Evolutionary conservation across 192 early-diverging fungal species (phyloP), one percentile per base, ranked within the genome.

Genomic region (Coemansia interrupta): DNA sequence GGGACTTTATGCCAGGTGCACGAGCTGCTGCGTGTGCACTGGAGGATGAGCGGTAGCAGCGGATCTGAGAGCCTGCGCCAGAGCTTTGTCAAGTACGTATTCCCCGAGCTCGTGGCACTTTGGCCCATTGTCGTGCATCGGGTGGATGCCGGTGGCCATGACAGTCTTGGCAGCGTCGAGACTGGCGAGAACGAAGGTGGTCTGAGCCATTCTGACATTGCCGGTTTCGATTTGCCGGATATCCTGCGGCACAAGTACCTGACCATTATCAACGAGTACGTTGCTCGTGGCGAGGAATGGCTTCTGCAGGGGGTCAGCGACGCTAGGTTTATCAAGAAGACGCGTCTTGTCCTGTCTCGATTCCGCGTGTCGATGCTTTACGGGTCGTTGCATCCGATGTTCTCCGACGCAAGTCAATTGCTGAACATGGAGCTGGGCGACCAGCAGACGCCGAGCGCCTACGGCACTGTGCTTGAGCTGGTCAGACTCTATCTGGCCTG

Each of bases 1-100:
- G 93, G 93, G 12, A 59, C 71, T 47, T 71, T 92, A 32, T 72
- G 91, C 32, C 90, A 90, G 61, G 80, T 87, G 17, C 83, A 86
- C 56, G 83, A 85, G 60, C 68, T 95, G 24, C 52, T 93, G 23
- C 75, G 85, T 42, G 84, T 73, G 57, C 76, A 79, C 30, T 73
- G 84, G 19, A 88, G 88, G 42, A 67, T 89, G 11, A 63, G 71
- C 28, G 73, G 70, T 17, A 73, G 81, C 20, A 72, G 81, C 29
- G 59, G 49, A 11, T 54, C 73, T 19, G 68, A 66, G 17, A 52
- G 52, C 47, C 67, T 81, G 51, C 60, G 80, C 13, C 64, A 80
- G 32, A 58, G 59, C 4, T 81, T 83, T 58, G 58, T 84, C 11
- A 46, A 54, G 10, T 68, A 82, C 17, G 68, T 82, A n/a, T 56